Evolutionary conservation across 2,329 filamentous ascomycete genomes (phyloP).

Genomic region (Alternaria triticimaculans): DNA sequence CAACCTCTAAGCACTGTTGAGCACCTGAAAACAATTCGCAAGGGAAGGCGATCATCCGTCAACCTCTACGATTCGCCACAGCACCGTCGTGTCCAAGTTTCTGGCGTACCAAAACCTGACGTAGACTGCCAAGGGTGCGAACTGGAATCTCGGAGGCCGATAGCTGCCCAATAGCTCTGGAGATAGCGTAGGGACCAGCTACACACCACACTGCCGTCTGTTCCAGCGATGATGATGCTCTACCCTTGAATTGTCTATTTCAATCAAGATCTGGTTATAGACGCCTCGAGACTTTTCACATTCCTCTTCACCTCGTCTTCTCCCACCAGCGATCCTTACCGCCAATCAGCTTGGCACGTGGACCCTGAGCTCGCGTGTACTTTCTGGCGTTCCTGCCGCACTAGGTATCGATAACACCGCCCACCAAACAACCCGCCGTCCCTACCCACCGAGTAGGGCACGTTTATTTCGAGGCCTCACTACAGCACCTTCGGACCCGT

Average conservation of each 20-base stretch:
- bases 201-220: background rate
- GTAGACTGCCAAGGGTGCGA: conserved; percentile 24
- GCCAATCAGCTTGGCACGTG: conserved; percentile 45
- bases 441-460: conserved; percentile 20
- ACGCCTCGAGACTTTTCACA: background rate
- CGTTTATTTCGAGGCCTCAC: conserved; percentile 17
- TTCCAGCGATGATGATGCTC: background rate
- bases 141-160: conserved; percentile 5
- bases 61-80: background rate
- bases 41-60: too few relatives aligned
- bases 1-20: background rate
- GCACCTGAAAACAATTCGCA: background rate
- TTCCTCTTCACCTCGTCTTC: background rate
- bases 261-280: background rate
- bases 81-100: background rate
- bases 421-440: conserved; percentile 17
- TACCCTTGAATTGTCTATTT: background rate
- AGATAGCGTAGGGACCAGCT: background rate
- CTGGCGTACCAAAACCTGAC: conserved; percentile 21
- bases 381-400: conserved; percentile 7
- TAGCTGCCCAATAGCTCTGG: background rate
- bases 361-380: conserved; percentile 23
- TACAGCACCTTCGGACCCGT: background rate
- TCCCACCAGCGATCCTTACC: conserved; percentile 11
- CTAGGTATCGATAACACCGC: conserved; percentile 19